These are phyloP conservation scores for Bacterosira constricta DNA, from an alignment of 108 stramenopile genomes.

Conservation along the genomic window DNA sequence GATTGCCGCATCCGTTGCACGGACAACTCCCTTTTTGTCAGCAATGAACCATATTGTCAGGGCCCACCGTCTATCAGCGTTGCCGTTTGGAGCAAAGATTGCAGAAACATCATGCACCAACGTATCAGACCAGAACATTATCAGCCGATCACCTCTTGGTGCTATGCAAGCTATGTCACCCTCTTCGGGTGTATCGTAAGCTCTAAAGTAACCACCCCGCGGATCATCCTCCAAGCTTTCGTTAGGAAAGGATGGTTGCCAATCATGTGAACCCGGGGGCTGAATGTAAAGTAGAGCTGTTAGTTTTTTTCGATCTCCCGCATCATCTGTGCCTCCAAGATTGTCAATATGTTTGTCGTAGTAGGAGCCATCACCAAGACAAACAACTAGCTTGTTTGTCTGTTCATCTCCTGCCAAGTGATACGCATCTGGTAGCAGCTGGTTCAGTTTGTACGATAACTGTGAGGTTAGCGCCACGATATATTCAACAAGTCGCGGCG, in stretches of 20 bases:
- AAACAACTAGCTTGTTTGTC: constrained; percentile 38
- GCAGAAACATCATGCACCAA: constrained; percentile 41
- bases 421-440: constrained; percentile 20
- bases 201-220: constrained; percentile 37
- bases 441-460: constrained; percentile 29
- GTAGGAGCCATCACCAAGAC: constrained; percentile 35
- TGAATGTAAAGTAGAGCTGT: constrained; percentile 39
- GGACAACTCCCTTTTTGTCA: constrained; percentile 18
- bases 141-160: constrained; percentile 29
- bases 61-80: constrained; percentile 25
- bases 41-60: constrained; percentile 36
- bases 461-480: constrained; percentile 29
- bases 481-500: constrained; percentile 36
- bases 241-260: constrained; percentile 17
- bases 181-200: constrained; percentile 24
- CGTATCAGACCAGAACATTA: constrained; percentile 38
- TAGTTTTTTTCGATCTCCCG: constrained; percentile 33
- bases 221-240: constrained; percentile 38
- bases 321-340: constrained; percentile 20
- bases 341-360: constrained; percentile 47
- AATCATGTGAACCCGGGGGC: constrained; percentile 18
- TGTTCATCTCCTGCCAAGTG: constrained; percentile 23
- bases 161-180: constrained; percentile 28
- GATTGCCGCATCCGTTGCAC: constrained; percentile 23
- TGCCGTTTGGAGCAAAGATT: constrained; percentile 24